These are phyloP conservation scores for Colletotrichum godetiae DNA, from an alignment of 2,329 filamentous ascomycete species.

Conservation along the genomic window DNA sequence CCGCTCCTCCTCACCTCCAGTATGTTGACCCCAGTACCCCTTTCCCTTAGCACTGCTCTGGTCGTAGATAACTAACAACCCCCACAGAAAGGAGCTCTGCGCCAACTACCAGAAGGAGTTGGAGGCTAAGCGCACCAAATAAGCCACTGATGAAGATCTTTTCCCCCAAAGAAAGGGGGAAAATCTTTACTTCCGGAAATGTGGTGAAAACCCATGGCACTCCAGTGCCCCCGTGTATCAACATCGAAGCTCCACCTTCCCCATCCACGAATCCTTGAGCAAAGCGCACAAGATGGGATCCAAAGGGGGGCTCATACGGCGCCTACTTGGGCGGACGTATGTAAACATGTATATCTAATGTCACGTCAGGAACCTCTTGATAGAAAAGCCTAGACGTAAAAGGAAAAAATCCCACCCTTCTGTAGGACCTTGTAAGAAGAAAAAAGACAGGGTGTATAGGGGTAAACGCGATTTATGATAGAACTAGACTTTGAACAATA, in stretches of 20 bases:
- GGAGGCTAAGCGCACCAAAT: slow-evolving; percentile 67
- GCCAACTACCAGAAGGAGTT: slow-evolving; percentile 70
- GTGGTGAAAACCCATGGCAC: slow-evolving; percentile 20
- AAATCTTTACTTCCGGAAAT: neutral
- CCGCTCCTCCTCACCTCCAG: slow-evolving; percentile 90
- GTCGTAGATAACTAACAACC: slow-evolving; percentile 39
- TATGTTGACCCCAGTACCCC: slow-evolving; percentile 66
- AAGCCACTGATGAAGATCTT: slow-evolving; percentile 37
- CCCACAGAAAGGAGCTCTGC: slow-evolving; percentile 65
- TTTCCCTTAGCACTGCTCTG: slow-evolving; percentile 22
- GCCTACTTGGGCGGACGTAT: slow-evolving; percentile 25
- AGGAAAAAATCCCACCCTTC: slow-evolving; percentile 9
- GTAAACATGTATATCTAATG: slow-evolving; percentile 35
- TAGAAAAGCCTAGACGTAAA: slow-evolving; percentile 6
- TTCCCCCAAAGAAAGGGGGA: no score
- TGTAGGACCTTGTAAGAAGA: slow-evolving; percentile 11
- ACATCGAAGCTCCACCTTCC: slow-evolving; percentile 12
- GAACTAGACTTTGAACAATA: slow-evolving; percentile 35
- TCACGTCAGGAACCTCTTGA: slow-evolving; percentile 15
- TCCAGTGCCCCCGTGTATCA: slow-evolving; percentile 26
- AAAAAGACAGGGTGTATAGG: slow-evolving; percentile 6
- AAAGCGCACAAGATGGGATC: neutral
- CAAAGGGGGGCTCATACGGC: neutral
- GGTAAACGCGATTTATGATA: slow-evolving; percentile 31
- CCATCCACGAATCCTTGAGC: neutral